A percentile compares a stretch with the other conserved stretches of the same genome.
Evolutionary conservation across 75 land plant species (phyloP).

Genomic region (Picea glauca): DNA sequence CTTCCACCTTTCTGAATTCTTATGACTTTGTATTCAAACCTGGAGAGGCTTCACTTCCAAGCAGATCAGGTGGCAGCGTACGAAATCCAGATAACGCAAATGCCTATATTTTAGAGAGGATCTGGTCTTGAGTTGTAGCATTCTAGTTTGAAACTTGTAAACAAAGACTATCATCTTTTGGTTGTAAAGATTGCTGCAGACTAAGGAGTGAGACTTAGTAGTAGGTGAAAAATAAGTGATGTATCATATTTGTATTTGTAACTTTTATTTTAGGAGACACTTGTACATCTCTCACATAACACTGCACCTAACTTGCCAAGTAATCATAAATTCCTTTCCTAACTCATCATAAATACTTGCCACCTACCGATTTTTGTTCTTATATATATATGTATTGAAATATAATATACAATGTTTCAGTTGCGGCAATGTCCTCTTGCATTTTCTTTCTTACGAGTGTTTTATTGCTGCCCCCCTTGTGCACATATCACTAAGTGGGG

Average conservation of each 20-base stretch:
- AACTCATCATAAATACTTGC: too few relatives aligned
- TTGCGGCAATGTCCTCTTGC: too few relatives aligned
- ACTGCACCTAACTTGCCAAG: too few relatives aligned
- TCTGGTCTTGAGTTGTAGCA: not conserved
- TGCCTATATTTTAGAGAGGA: not conserved
- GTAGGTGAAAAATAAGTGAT: too few relatives aligned
- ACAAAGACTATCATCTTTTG: not conserved
- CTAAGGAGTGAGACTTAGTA: too few relatives aligned
- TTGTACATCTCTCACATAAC: not conserved
- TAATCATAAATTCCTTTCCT: too few relatives aligned
- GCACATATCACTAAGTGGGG: conserved; percentile 2
- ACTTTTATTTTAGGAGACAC: not conserved
- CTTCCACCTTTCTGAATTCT: not conserved
- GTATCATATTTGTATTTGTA: too few relatives aligned
- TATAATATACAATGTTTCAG: too few relatives aligned
- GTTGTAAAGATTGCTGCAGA: not conserved
- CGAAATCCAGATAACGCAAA: not conserved
- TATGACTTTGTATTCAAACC: not conserved
- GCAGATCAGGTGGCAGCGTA: not conserved
- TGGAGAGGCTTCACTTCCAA: not conserved
- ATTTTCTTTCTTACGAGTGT: too few relatives aligned
- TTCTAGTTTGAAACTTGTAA: not conserved
- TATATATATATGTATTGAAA: too few relatives aligned
- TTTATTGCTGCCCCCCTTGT: too few relatives aligned
- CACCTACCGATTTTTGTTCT: too few relatives aligned